phyloP scores from a whole-genome alignment of 2,329 filamentous ascomycete genomes.

The Botrytis paeoniae region DNA sequence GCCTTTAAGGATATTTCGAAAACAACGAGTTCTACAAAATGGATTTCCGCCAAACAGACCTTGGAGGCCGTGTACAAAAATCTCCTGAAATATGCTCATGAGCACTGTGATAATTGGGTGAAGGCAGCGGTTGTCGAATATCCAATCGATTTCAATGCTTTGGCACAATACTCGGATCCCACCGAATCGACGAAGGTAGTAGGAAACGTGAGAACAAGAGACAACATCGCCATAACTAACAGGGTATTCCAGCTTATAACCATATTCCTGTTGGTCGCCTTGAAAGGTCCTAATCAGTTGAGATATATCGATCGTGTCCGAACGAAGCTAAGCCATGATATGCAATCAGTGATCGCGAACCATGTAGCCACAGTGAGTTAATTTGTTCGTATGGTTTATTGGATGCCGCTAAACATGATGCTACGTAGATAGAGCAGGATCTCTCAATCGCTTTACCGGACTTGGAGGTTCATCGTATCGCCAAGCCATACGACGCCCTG shows the following conservation, averaged over 20 bases:
- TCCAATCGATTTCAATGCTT: conserved; percentile 53
- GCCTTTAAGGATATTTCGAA: conserved; percentile 49
- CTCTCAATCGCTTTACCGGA: conserved; percentile 7
- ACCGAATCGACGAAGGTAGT: conserved; percentile 53
- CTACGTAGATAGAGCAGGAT: conserved; percentile 15
- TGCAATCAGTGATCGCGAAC: conserved; percentile 42
- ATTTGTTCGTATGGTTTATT: neutral
- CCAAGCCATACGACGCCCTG: conserved; percentile 25
- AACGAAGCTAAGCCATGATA: conserved; percentile 41
- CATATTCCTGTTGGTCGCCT: conserved; percentile 60
- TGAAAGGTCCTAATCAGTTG: conserved; percentile 55
- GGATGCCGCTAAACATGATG: neutral
- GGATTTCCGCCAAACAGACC: conserved; percentile 47
- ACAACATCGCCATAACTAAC: conserved; percentile 27
- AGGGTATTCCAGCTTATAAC: conserved; percentile 53
- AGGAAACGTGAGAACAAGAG: neutral
- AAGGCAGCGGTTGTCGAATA: conserved; percentile 49
- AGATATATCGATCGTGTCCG: conserved; percentile 51
- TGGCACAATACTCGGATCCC: conserved; percentile 55
- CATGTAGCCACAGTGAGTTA: conserved; percentile 32
- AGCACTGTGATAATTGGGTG: conserved; percentile 48
- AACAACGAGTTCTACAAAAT: conserved; percentile 41
- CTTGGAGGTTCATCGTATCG: neutral
- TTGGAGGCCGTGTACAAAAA: conserved; percentile 52
- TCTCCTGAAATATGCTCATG: conserved; percentile 54